A percentile compares a stretch with the other conserved stretches of the same genome.
These are phyloP conservation scores for Inga leiocalycina DNA, from an alignment of 306 rosid genomes.

Conservation along the genomic window DNA sequence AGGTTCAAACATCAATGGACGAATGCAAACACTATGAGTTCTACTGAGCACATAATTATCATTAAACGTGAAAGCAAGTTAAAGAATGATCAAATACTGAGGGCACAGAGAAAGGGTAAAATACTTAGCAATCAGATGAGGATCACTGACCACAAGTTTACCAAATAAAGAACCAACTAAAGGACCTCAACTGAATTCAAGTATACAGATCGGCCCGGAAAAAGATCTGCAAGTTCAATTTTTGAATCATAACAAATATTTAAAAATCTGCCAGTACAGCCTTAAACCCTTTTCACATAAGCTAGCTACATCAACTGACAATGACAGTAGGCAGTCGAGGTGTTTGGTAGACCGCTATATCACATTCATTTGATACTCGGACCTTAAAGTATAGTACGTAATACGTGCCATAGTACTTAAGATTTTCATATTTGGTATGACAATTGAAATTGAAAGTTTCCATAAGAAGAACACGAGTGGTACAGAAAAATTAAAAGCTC, in stretches of 20 bases:
- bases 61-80: slow-evolving; percentile 3
- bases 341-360: not conserved
- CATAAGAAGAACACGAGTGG: too few species aligned
- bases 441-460: not conserved
- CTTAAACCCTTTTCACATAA: not conserved
- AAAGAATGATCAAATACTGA: not conserved
- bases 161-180: not conserved
- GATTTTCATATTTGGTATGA: not conserved
- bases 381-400: not conserved
- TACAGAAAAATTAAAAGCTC: too few species aligned
- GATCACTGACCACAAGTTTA: not conserved
- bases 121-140: not conserved
- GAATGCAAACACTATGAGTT: not conserved
- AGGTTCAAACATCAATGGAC: slow-evolving; percentile 16
- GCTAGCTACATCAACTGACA: not conserved
- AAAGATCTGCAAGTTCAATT: not conserved
- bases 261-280: not conserved
- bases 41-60: not conserved
- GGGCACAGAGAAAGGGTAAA: not conserved
- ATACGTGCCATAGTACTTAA: not conserved
- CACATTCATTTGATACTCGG: not conserved
- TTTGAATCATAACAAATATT: slow-evolving; percentile 1
- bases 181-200: not conserved
- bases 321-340: not conserved
- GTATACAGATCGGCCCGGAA: slow-evolving; percentile 11